Conservation (phyloP, 192 early-diverging fungal genomes). For the Coemansia sp. region DNA sequence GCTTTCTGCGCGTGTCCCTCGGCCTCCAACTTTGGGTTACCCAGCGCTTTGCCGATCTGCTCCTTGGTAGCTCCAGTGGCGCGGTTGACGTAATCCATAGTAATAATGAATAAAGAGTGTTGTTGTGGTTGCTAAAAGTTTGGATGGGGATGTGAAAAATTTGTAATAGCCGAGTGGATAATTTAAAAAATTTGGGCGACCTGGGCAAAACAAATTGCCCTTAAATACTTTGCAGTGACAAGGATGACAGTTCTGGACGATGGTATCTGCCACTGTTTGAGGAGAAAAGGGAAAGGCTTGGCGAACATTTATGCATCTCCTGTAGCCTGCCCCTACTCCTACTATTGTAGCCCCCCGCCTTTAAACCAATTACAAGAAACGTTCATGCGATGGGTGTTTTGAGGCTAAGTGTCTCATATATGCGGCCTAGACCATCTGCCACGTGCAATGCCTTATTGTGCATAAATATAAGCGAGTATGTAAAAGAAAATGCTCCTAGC, state of each 20-base stretch:
- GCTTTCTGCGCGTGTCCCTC: slow-evolving; percentile 19
- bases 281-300: not conserved
- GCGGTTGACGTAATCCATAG: slow-evolving; percentile 27
- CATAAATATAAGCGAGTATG: no score
- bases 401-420: not conserved
- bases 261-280: not conserved
- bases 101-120: not conserved
- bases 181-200: not conserved
- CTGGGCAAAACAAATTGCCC: not conserved
- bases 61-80: slow-evolving; percentile 28
- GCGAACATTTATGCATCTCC: not conserved
- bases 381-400: not conserved
- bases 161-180: not conserved
- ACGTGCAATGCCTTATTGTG: not conserved
- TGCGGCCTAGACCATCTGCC: not conserved
- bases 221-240: not conserved
- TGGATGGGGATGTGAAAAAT: not conserved
- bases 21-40: slow-evolving; percentile 15
- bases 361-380: not conserved
- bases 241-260: not conserved
- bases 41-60: slow-evolving; percentile 14
- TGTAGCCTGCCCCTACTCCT: not conserved
- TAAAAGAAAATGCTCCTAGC: no score
- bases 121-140: not conserved
- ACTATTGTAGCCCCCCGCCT: not conserved